These are phyloP conservation scores for Aspergillus spinulosporus DNA, from an alignment of 2,329 filamentous ascomycete species.

Conservation along the genomic window DNA sequence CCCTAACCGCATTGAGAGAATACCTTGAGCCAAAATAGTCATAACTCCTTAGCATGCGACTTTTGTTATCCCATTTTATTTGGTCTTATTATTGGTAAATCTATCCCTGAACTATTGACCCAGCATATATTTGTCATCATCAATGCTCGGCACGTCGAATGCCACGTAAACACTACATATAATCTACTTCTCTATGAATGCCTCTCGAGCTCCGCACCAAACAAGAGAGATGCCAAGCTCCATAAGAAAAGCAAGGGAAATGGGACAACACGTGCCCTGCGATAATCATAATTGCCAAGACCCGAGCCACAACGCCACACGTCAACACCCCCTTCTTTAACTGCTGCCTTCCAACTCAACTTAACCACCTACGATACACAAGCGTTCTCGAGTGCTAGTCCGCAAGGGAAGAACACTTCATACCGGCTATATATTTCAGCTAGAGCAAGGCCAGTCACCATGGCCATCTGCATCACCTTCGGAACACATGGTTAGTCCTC, in stretches of 20 bases:
- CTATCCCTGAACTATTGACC: not conserved
- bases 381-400: not conserved
- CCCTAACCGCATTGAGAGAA: slow-evolving; percentile 10
- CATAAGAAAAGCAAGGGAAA: not conserved
- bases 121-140: no score
- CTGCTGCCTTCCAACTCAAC: slow-evolving; percentile 30
- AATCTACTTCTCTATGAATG: not conserved
- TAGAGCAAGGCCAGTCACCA: slow-evolving; percentile 19
- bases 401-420: not conserved
- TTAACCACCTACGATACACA: not conserved
- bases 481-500: slow-evolving; percentile 41
- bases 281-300: slow-evolving; percentile 20
- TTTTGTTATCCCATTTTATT: slow-evolving; percentile 4
- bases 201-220: not conserved
- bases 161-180: not conserved
- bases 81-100: slow-evolving; percentile 16
- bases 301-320: slow-evolving; percentile 40
- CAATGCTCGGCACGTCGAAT: not conserved
- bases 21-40: not conserved
- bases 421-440: not conserved
- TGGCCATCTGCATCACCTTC: slow-evolving; percentile 48
- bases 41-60: not conserved
- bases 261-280: slow-evolving; percentile 10
- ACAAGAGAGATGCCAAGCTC: not conserved
- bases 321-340: slow-evolving; percentile 19